These are phyloP conservation scores for Apiotrichum sp. DNA, from an alignment of 1,284 basidiomycete species.

Conservation along the genomic window DNA sequence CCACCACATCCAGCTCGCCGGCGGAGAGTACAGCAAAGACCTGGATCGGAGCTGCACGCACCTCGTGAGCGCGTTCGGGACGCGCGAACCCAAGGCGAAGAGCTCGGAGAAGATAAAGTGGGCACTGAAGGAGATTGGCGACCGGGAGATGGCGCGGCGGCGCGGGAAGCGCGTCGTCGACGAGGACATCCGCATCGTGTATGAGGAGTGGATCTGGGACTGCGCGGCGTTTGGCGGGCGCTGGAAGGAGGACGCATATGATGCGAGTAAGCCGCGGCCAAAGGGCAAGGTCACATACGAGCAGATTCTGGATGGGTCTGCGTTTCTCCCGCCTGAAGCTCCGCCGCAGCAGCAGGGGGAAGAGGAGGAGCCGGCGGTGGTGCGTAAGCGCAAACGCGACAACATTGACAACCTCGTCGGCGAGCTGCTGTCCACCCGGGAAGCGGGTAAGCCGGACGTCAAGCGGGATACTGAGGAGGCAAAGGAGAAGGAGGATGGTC, in stretches of 20 bases:
- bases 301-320: constrained; percentile 28
- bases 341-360: constrained; percentile 18
- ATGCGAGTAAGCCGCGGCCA: constrained; percentile 33
- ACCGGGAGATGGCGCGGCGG: constrained; percentile 25
- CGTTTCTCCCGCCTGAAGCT: constrained; percentile 4
- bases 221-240: constrained; percentile 40
- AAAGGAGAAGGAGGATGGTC: not conserved
- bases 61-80: constrained; percentile 35
- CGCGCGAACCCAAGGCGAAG: constrained; percentile 26
- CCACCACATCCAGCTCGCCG: constrained; percentile 27
- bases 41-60: constrained; percentile 43
- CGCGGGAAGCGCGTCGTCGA: constrained; percentile 26
- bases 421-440: constrained; percentile 29
- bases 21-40: constrained; percentile 42
- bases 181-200: constrained; percentile 37
- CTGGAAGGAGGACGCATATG: constrained; percentile 41
- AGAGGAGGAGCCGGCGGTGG: constrained; percentile 25
- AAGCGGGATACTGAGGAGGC: constrained; percentile 4
- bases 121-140: constrained; percentile 31
- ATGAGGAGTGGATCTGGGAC: constrained; percentile 48
- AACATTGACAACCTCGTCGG: constrained; percentile 27
- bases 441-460: constrained; percentile 3
- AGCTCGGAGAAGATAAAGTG: constrained; percentile 42
- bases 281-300: constrained; percentile 24
- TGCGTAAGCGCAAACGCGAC: constrained; percentile 31